Percentiles rank a stretch among this genome's conserved stretches.
These are phyloP conservation scores for Fusarium sp. DNA, from an alignment of 2,329 filamentous ascomycete genomes.

Conservation along the genomic window DNA sequence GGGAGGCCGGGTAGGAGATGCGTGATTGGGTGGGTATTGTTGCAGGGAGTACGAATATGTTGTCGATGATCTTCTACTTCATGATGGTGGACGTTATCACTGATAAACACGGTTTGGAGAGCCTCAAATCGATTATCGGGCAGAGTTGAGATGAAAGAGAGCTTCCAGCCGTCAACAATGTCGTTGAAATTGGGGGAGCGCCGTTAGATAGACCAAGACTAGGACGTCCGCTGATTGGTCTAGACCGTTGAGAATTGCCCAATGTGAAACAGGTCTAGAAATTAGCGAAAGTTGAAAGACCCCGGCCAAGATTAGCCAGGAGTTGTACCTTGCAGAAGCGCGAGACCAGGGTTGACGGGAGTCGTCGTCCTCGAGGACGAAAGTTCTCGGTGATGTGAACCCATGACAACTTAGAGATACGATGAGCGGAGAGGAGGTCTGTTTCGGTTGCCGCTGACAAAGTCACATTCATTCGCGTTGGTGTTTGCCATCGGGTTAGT, in stretches of 20 bases:
- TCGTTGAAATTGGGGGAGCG: slow-evolving; percentile 11
- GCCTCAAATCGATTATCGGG: neutral
- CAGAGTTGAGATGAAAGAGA: neutral
- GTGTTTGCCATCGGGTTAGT: neutral
- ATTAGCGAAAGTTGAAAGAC: slow-evolving; percentile 20
- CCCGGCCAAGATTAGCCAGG: slow-evolving; percentile 30
- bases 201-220: neutral
- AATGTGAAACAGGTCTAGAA: slow-evolving; percentile 34
- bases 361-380: neutral
- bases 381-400: slow-evolving; percentile 1
- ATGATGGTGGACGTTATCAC: neutral
- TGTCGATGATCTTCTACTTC: neutral
- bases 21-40: neutral
- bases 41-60: neutral
- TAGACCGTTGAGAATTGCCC: slow-evolving; percentile 8
- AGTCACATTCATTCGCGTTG: neutral
- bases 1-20: neutral
- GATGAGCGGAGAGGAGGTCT: neutral
- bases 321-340: slow-evolving; percentile 35
- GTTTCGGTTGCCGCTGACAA: slow-evolving; percentile 17
- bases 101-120: neutral
- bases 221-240: slow-evolving; percentile 21
- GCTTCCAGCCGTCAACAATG: neutral
- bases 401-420: slow-evolving; percentile 1
- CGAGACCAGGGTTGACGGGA: neutral